Evolutionary conservation across 1,284 basidiomycete species (phyloP).

Genomic region (Mycena sp.): DNA sequence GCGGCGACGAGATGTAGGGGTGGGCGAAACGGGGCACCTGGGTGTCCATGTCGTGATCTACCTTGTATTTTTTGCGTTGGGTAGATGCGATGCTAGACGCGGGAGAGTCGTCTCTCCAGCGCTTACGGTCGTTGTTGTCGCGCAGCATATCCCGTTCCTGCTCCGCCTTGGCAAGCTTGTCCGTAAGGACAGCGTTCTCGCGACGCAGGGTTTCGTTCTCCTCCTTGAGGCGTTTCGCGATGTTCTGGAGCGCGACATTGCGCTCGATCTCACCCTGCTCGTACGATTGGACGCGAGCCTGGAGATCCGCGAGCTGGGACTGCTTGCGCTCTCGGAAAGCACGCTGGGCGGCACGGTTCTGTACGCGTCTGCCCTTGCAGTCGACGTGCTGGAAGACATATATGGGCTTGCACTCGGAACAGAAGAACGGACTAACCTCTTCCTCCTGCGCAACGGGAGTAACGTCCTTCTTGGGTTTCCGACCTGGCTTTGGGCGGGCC

Average conservation of each 20-base stretch:
- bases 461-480: constrained; percentile 86
- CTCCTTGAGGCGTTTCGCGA: constrained; percentile 89
- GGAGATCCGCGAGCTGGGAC: constrained; percentile 89
- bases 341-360: constrained; percentile 90
- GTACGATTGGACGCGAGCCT: constrained; percentile 87
- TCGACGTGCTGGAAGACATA: constrained; percentile 53
- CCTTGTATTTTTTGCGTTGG: constrained; percentile 59
- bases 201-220: constrained; percentile 82
- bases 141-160: constrained; percentile 48
- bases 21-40: constrained; percentile 43
- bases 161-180: constrained; percentile 67
- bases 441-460: constrained; percentile 49
- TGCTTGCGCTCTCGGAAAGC: constrained; percentile 93
- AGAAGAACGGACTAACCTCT: constrained; percentile 52
- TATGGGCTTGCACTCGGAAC: constrained; percentile 19
- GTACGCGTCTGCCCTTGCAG: constrained; percentile 73
- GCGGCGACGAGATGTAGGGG: constrained; percentile 45
- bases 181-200: constrained; percentile 72
- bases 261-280: constrained; percentile 93
- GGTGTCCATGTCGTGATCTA: constrained; percentile 38
- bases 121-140: constrained; percentile 59
- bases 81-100: constrained; percentile 38
- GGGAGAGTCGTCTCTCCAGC: constrained; percentile 63
- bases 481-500: constrained; percentile 89
- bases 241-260: constrained; percentile 86